Percentiles rank a stretch among this genome's conserved stretches.
Evolutionary conservation across 108 stramenopile species (phyloP).

Genomic region (Aurantiochytrium sp.): DNA sequence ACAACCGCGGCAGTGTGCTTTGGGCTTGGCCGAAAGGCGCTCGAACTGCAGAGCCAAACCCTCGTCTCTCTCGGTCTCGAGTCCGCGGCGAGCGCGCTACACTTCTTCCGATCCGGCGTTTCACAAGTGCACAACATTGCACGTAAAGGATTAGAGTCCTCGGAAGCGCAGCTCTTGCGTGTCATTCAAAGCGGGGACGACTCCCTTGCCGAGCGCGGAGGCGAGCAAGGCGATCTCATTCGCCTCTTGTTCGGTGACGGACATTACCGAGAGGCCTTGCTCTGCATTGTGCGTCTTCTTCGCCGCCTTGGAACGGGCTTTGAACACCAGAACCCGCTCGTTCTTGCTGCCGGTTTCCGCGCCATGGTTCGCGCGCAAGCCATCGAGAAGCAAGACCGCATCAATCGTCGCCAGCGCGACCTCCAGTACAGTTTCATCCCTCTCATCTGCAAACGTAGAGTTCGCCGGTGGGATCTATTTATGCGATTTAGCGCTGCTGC

Average conservation of each 20-base stretch:
- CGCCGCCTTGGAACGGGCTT: not conserved
- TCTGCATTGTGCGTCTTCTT: not conserved
- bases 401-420: not conserved
- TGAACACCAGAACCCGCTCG: not conserved
- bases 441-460: not conserved
- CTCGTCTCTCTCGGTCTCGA: not conserved
- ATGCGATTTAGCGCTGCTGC: not conserved
- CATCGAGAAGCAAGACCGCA: not conserved
- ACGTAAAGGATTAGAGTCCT: not conserved
- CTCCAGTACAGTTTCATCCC: not conserved
- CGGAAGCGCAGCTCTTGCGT: not conserved
- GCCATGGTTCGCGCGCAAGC: not conserved
- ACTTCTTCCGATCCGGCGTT: not conserved
- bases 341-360: not conserved
- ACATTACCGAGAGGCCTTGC: not conserved
- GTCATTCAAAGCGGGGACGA: not conserved
- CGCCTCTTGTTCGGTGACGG: not conserved
- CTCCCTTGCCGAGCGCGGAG: not conserved
- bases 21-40: not conserved
- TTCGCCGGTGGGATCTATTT: not conserved
- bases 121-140: not conserved
- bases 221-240: not conserved
- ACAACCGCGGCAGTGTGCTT: not conserved
- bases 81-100: not conserved
- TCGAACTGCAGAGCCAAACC: not conserved